These are phyloP conservation scores for Naganishia albida DNA, from an alignment of 1,284 basidiomycete species.

Conservation along the genomic window DNA sequence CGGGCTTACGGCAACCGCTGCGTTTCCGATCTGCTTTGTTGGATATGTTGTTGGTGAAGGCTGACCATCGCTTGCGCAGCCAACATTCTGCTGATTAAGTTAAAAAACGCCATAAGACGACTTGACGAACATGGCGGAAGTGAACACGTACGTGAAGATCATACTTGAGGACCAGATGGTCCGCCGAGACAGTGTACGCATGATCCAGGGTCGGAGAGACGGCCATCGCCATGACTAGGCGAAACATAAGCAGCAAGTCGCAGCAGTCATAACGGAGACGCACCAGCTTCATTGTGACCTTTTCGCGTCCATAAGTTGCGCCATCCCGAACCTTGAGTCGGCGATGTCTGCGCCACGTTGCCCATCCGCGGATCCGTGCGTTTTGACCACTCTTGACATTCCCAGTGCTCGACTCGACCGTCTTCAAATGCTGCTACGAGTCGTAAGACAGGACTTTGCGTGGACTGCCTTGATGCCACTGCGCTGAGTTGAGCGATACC, in stretches of 20 bases:
- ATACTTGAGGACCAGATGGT: slow-evolving; percentile 74
- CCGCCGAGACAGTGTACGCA: slow-evolving; percentile 78
- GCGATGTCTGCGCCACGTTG: slow-evolving; percentile 2
- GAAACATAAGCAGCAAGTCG: neutral
- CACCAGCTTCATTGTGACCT: slow-evolving; percentile 76
- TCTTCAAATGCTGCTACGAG: slow-evolving; percentile 77
- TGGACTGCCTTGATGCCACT: slow-evolving; percentile 51
- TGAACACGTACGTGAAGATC: slow-evolving; percentile 59
- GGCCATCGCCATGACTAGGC: slow-evolving; percentile 82
- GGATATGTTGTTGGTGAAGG: slow-evolving; percentile 38
- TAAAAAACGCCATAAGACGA: neutral
- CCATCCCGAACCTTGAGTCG: slow-evolving; percentile 58
- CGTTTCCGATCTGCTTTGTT: slow-evolving; percentile 78
- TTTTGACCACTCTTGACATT: slow-evolving; percentile 50
- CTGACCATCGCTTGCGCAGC: slow-evolving; percentile 14
- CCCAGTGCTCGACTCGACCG: slow-evolving; percentile 69
- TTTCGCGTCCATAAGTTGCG: slow-evolving; percentile 67
- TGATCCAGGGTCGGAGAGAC: slow-evolving; percentile 64
- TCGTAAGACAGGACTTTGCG: neutral
- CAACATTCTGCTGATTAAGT: neutral
- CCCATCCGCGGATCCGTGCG: slow-evolving; percentile 36
- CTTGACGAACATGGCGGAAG: neutral
- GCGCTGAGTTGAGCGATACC: slow-evolving; percentile 35
- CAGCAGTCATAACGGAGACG: slow-evolving; percentile 38
- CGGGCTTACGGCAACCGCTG: slow-evolving; percentile 68